phyloP scores from a whole-genome alignment of 2,329 filamentous ascomycete species.

The Claviceps capensis region DNA sequence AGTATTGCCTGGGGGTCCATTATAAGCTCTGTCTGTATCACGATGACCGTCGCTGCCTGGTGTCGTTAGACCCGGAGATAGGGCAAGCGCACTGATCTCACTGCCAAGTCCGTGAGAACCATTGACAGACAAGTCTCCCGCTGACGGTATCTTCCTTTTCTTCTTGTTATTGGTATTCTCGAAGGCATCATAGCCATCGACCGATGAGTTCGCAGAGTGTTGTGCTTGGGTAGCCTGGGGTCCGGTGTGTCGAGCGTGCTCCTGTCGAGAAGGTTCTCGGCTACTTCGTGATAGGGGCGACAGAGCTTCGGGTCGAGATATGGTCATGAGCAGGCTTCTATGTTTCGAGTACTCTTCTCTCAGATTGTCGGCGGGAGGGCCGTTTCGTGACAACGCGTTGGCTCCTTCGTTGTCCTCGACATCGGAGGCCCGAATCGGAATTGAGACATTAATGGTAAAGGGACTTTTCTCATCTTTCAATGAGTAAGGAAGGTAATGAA shows the following conservation, averaged over 20 bases:
- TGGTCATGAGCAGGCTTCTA: constrained; percentile 27
- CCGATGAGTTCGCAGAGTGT: constrained; percentile 54
- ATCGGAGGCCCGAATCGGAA: neutral
- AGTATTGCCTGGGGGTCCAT: constrained; percentile 14
- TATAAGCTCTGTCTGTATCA: constrained; percentile 13
- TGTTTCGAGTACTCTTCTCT: constrained; percentile 44
- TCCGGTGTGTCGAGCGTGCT: constrained; percentile 31
- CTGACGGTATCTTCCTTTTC: constrained; percentile 93
- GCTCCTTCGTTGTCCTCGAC: neutral
- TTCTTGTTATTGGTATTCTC: constrained; percentile 99
- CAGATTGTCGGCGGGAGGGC: constrained; percentile 13
- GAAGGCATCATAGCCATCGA: constrained; percentile 90
- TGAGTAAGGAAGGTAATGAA: constrained; percentile 46
- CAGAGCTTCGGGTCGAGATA: constrained; percentile 32
- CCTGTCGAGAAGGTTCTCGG: constrained; percentile 29
- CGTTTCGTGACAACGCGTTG: constrained; percentile 12
- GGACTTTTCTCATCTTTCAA: constrained; percentile 30
- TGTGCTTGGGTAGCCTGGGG: constrained; percentile 33
- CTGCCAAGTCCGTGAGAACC: constrained; percentile 23
- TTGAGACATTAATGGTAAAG: constrained; percentile 7
- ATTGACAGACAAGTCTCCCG: constrained; percentile 49
- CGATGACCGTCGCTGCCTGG: constrained; percentile 17
- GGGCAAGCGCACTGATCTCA: constrained; percentile 27
- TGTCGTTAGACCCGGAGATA: constrained; percentile 12
- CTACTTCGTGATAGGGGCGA: constrained; percentile 27